Base-by-base conservation (phyloP, 331 rosid genomes). In the Prunus yedoensis region DNA sequence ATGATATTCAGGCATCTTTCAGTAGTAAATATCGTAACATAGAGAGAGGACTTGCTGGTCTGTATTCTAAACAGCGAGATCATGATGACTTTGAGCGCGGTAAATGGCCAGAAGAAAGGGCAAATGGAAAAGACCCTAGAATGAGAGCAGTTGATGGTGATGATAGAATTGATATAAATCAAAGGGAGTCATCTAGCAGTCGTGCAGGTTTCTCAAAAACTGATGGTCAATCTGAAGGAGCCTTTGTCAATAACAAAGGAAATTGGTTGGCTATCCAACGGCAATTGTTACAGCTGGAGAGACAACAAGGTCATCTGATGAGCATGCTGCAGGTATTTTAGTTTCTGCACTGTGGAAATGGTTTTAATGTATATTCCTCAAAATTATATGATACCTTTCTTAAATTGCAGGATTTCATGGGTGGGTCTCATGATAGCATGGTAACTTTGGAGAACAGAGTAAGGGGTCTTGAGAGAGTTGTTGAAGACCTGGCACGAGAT, bases 381-480 rank as follows among this genome's bases (percentile, higher is more conserved):
- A 18, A 69, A 73, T 81, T 61, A 60, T 80, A 1, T 23, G 17
- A 35, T 75, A 66, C 64, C 70, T 61, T 52, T 76, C 75, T 69
- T 64, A 57, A 45, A 78, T 86, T 83, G 85, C 87, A 95, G 99
- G 99, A 91, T 87, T 95, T 95, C 90, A 95, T 95, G 97, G 99
- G 98, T 56, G 99, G 97, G 18, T 95, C 98, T 50, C 99, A 92
- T 84, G 96, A 95, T 85, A 75, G 91, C 84, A 92, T 95, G 98
- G 80, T 95, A 64, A 95, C 98, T 76, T 81, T 95, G 78, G 99
- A 95, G 87, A 95, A 95, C 77, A 87, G 99, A 80, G 97, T 95
- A 56, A 85, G 97, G 51, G 99, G 97, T 25, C 99, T 95, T 58
- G 99, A 95, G 90, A 90, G 99, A 83, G 85, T 95, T 63, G 97